phyloP scores from a whole-genome alignment of 306 rosid genomes.

The Quercus parvula region DNA sequence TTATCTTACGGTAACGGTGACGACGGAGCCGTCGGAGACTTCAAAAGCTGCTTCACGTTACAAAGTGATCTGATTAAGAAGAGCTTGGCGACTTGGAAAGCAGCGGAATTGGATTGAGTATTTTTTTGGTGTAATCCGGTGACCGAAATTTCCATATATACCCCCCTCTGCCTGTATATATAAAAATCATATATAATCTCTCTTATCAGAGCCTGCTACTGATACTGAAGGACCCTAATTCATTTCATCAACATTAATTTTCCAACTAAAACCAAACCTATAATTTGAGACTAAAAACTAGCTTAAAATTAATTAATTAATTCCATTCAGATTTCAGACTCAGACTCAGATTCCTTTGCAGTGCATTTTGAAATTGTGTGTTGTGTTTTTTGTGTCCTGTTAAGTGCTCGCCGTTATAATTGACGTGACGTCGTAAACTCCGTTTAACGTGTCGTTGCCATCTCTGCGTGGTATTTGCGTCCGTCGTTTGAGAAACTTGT shows the following conservation, averaged over 20 bases:
- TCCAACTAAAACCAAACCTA: background rate
- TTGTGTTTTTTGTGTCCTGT: background rate
- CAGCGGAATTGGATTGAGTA: constrained; percentile 25
- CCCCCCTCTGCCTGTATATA: constrained; percentile 25
- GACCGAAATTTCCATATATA: constrained; percentile 28
- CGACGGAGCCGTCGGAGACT: constrained; percentile 12
- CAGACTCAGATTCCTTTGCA: too few relatives aligned
- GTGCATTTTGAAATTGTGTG: background rate
- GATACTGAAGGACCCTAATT: constrained; percentile 41
- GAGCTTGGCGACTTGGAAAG: background rate
- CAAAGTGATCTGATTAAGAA: constrained; percentile 26
- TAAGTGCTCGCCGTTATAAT: background rate
- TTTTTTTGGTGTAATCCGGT: constrained; percentile 32
- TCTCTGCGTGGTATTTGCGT: background rate
- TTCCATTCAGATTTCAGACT: background rate
- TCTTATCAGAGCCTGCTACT: constrained; percentile 30
- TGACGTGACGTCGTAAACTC: background rate
- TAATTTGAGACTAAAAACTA: constrained; percentile 1
- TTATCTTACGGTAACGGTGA: background rate
- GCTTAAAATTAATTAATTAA: background rate
- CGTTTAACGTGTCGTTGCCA: background rate
- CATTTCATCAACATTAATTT: background rate
- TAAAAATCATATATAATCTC: constrained; percentile 16
- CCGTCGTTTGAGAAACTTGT: background rate
- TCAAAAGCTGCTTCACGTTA: background rate